Percentiles rank a stretch among this genome's conserved stretches.
phyloP scores from a whole-genome alignment of 2,329 filamentous ascomycete species.

The Penicillium hesseltinei region DNA sequence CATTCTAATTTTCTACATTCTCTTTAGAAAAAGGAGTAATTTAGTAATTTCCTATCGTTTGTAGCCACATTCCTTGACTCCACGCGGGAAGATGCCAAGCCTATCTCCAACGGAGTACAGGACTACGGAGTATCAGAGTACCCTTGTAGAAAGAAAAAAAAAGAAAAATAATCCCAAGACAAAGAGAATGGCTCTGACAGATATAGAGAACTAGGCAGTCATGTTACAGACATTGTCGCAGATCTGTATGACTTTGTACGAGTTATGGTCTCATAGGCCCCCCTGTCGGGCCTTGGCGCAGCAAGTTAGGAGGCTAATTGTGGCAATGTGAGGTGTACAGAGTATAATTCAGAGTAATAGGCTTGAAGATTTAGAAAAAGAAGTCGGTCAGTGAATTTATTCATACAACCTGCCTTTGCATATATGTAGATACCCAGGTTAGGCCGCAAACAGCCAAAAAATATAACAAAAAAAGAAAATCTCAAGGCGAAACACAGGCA shows the following conservation, averaged over 20 bases:
- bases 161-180: background rate
- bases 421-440: background rate
- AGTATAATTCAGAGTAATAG: background rate
- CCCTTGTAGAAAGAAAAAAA: background rate
- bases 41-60: constrained; percentile 6
- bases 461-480: background rate
- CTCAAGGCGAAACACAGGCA: constrained; percentile 8
- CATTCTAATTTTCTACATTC: constrained; percentile 1
- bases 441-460: constrained; percentile 5
- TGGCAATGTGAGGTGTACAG: constrained; percentile 1
- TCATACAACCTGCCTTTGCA: background rate
- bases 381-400: background rate
- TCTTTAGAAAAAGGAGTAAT: background rate
- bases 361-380: background rate
- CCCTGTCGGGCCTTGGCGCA: constrained; percentile 3
- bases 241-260: background rate
- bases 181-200: background rate
- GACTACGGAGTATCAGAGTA: background rate
- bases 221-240: background rate
- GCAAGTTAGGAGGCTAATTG: constrained; percentile 2
- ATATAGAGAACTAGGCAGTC: background rate
- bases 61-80: constrained; percentile 10
- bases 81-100: constrained; percentile 17
- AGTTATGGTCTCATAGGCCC: background rate
- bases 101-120: background rate